Evolutionary conservation across 805 yeast species (phyloP).

Genomic region (Cyberlindnera veronae): DNA sequence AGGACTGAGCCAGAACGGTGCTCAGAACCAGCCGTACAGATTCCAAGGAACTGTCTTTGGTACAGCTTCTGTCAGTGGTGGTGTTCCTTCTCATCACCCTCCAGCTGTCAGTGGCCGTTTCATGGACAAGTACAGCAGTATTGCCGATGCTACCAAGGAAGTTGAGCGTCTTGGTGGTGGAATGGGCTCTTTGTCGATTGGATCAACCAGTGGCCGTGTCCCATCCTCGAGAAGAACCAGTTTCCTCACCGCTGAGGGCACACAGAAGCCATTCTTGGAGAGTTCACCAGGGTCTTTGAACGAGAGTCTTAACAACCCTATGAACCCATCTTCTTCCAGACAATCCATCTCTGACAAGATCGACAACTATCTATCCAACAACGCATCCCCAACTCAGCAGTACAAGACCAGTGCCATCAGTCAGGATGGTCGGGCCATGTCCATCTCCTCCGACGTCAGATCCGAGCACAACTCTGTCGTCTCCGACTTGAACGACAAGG

Average conservation of each 20-base stretch:
- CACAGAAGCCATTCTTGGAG: slow-evolving; percentile 25
- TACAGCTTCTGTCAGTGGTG: slow-evolving; percentile 60
- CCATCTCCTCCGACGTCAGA: slow-evolving; percentile 27
- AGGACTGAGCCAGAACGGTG: slow-evolving; percentile 20
- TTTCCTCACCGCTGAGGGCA: slow-evolving; percentile 36
- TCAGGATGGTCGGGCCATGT: slow-evolving; percentile 19
- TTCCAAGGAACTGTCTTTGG: slow-evolving; percentile 49
- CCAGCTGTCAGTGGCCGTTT: slow-evolving; percentile 36
- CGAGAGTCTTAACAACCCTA: slow-evolving; percentile 27
- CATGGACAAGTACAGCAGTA: slow-evolving; percentile 58
- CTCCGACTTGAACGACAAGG: slow-evolving; percentile 28
- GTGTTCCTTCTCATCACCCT: slow-evolving; percentile 29
- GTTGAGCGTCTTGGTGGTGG: slow-evolving; percentile 47
- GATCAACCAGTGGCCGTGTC: slow-evolving; percentile 31
- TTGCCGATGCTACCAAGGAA: slow-evolving; percentile 69
- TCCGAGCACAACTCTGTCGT: slow-evolving; percentile 35
- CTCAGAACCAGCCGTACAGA: slow-evolving; percentile 25
- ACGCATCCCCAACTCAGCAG: slow-evolving; percentile 37
- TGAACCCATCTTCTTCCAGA: slow-evolving; percentile 17
- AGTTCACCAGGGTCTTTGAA: slow-evolving; percentile 28
- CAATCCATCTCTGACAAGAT: slow-evolving; percentile 48
- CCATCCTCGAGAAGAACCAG: slow-evolving; percentile 51
- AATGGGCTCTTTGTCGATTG: slow-evolving; percentile 37
- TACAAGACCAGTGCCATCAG: slow-evolving; percentile 22
- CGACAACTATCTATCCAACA: slow-evolving; percentile 48